These are phyloP conservation scores for Plantago lanceolata DNA, from an alignment of 305 asterid species.

Conservation along the genomic window DNA sequence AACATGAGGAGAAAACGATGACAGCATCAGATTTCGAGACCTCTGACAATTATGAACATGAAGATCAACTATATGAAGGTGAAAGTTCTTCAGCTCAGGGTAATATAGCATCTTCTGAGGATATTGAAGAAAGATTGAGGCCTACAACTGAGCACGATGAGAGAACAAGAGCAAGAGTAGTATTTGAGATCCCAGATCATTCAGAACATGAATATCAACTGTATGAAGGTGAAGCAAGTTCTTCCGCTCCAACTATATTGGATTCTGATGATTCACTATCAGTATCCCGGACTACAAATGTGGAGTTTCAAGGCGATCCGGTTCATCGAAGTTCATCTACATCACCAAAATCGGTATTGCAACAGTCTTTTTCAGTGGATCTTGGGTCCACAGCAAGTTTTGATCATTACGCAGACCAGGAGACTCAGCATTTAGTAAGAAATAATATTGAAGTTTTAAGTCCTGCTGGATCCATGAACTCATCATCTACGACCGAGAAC, in stretches of 20 bases:
- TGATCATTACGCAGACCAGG: slow-evolving; percentile 32
- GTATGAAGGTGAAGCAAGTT: background rate
- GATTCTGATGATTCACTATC: slow-evolving; percentile 21
- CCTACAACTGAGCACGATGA: slow-evolving; percentile 3
- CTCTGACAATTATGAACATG: slow-evolving; percentile 16
- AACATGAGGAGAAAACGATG: slow-evolving; percentile 3
- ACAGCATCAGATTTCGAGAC: slow-evolving; percentile 11
- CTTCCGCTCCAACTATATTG: slow-evolving; percentile 10
- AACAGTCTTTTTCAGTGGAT: slow-evolving; percentile 38
- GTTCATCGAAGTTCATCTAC: slow-evolving; percentile 24
- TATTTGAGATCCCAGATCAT: slow-evolving; percentile 11
- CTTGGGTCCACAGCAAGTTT: slow-evolving; percentile 27
- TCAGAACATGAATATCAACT: slow-evolving; percentile 7
- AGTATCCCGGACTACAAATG: slow-evolving; percentile 18
- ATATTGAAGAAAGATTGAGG: slow-evolving; percentile 11
- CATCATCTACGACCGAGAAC: slow-evolving; percentile 19
- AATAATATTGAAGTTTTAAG: slow-evolving; percentile 10
- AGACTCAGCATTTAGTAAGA: slow-evolving; percentile 21
- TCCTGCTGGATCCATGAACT: slow-evolving; percentile 8
- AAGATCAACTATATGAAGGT: slow-evolving; percentile 14
- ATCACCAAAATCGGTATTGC: slow-evolving; percentile 56
- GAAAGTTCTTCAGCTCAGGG: slow-evolving; percentile 12
- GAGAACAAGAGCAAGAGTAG: background rate
- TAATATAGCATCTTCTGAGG: background rate
- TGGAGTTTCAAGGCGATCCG: slow-evolving; percentile 26